Conservation (phyloP, 306 rosid species). For the Vicia sativa region DNA sequence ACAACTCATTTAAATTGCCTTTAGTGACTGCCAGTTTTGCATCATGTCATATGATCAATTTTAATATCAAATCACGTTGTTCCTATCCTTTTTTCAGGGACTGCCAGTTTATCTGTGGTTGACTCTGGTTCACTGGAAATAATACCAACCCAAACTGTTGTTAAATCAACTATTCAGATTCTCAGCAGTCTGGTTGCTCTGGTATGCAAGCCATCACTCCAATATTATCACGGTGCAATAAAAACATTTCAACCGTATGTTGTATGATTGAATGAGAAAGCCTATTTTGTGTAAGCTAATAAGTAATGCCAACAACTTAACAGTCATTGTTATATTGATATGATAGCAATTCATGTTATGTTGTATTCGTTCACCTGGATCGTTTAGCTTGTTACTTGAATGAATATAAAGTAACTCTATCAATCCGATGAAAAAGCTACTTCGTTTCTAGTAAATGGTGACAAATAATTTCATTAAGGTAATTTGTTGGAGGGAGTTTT, state of each 20-base stretch:
- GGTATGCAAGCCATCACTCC: constrained; percentile 10
- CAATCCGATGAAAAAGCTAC: too few relatives aligned
- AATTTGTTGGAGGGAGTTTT: too few relatives aligned
- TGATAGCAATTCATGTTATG: constrained; percentile 21
- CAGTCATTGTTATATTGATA: constrained; percentile 16
- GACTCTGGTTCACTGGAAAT: constrained; percentile 23
- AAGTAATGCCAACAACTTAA: not conserved
- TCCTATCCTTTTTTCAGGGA: not conserved
- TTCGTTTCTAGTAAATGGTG: too few relatives aligned
- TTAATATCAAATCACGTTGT: not conserved
- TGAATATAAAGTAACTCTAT: too few relatives aligned
- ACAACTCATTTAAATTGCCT: not conserved
- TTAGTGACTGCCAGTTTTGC: not conserved
- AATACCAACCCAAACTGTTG: constrained; percentile 17
- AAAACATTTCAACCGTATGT: constrained; percentile 24
- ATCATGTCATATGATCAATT: constrained; percentile 8
- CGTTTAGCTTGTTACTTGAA: not conserved
- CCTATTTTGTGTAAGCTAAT: constrained; percentile 36
- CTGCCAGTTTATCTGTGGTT: constrained; percentile 24
- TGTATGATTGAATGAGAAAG: constrained; percentile 18
- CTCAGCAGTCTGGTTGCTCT: not conserved
- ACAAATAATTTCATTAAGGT: too few relatives aligned
- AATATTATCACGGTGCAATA: constrained; percentile 9
- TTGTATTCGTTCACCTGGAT: constrained; percentile 12
- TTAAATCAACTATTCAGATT: constrained; percentile 12